Evolutionary conservation across 257 asterid species (phyloP).

Genomic region (Lavandula angustifolia): DNA sequence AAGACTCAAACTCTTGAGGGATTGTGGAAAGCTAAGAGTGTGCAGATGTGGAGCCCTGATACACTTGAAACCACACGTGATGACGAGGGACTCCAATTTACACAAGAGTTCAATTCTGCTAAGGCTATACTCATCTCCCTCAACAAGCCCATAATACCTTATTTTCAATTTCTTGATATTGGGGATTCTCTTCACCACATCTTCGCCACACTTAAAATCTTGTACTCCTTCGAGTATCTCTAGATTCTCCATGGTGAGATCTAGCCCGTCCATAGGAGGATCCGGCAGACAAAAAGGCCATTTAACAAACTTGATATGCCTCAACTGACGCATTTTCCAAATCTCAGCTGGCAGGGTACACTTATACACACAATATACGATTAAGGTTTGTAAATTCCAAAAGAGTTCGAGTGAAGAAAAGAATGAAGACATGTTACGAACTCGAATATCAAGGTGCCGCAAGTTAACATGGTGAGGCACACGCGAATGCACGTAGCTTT

Average conservation of each 20-base stretch:
- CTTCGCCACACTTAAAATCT: not conserved
- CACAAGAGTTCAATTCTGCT: not conserved
- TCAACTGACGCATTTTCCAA: too few species aligned
- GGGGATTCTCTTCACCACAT: not conserved
- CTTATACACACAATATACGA: too few species aligned
- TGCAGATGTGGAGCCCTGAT: not conserved
- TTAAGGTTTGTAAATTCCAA: too few species aligned
- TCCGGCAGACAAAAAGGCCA: too few species aligned
- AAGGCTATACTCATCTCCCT: not conserved
- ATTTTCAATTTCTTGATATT: constrained; percentile 5
- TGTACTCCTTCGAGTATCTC: not conserved
- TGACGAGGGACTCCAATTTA: not conserved
- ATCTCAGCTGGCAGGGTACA: too few species aligned
- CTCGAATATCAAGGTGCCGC: too few species aligned
- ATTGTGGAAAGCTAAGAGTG: not conserved
- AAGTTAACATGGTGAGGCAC: too few species aligned
- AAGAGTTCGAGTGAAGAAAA: too few species aligned
- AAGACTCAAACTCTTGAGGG: not conserved
- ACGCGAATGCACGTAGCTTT: too few species aligned
- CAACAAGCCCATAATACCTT: not conserved
- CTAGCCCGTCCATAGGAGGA: too few species aligned
- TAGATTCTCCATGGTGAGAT: not conserved
- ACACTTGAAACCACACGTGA: not conserved
- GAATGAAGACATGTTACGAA: too few species aligned
- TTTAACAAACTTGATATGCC: too few species aligned